Base-by-base conservation (phyloP, 495 filamentous ascomycete genomes). In the Penicillium verhagenii region DNA sequence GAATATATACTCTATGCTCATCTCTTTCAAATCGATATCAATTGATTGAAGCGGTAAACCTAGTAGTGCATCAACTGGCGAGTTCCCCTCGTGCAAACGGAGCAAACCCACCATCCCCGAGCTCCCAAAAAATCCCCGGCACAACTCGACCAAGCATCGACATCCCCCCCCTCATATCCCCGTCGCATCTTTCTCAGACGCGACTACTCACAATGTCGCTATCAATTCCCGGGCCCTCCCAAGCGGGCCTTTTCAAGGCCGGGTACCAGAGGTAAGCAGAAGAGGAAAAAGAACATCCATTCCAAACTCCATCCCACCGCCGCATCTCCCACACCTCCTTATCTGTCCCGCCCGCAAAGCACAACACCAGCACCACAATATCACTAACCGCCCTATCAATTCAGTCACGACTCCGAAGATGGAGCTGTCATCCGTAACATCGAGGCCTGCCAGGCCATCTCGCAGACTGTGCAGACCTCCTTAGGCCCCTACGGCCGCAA, bases 351-450 rank as follows among this genome's bases (percentile, higher is more conserved):
- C 18, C 47, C 33, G 26, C 33, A 52, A 45, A 42, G 10, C 16
- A 57, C 3, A 19, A n/a, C 50, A 35, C 14, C 11, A 26, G 31
- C 43, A 28, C n/a, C 25, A 46, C 53, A 39, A 28, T 21, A 46
- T 47, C n/a, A 45, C 37, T 58, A 53, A 49, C 44, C 53, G 13
- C 33, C 16, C 46, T 43, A 43, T 10, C 28, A 45, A 59, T 13
- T 26, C 58, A 97, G 95, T 79, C 95, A 97, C 74, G 91, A 97
- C 62, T 83, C 92, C 54, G 95, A 99, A 85, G 95, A 99, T 88
- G 95, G 94, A 61, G 95, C 95, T 61, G 94, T 99, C 48, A 82
- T 97, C 47, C 90, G 95, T 63, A 99, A 97, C 74, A 97, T 99
- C 73, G 95, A 99, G 73, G 95, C 95, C 71, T 97, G 93, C 79